These are phyloP conservation scores for Balamuthia mandrillaris DNA, from an alignment of 208 protist genomes.

Conservation along the genomic window DNA sequence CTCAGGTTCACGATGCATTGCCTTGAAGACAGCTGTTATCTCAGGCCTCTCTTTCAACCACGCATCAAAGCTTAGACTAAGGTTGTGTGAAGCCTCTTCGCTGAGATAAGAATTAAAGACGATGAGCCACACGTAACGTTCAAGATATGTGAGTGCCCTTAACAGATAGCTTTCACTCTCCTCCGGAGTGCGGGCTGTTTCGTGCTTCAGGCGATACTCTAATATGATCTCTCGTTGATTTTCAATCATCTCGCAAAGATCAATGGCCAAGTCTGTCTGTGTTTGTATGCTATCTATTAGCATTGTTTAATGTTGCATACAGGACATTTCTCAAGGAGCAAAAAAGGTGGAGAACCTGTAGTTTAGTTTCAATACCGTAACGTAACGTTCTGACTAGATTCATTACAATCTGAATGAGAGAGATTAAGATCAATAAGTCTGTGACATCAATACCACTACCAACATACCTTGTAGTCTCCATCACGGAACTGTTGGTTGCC, in stretches of 20 bases:
- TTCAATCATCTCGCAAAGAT: slow-evolving; percentile 9
- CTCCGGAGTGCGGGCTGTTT: background rate
- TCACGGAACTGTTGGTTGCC: no score
- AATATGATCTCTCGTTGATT: slow-evolving; percentile 8
- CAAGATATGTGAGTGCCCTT: slow-evolving; percentile 19
- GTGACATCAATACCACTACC: no score
- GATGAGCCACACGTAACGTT: slow-evolving; percentile 49
- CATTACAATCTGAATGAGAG: no score
- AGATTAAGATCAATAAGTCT: no score
- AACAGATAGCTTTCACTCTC: slow-evolving; percentile 9
- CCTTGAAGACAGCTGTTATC: background rate
- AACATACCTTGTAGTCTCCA: no score
- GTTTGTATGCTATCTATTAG: no score
- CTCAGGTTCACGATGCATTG: background rate
- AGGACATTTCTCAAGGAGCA: no score
- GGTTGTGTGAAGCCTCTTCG: background rate
- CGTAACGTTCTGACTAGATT: background rate
- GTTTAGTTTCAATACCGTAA: slow-evolving; percentile 4
- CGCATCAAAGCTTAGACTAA: background rate
- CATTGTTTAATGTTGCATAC: no score
- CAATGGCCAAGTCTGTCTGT: slow-evolving; percentile 18
- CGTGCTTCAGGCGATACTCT: background rate
- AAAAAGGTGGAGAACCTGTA: no score
- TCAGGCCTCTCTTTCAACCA: slow-evolving; percentile 1
- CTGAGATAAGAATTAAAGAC: slow-evolving; percentile 44